Base-by-base conservation (phyloP, 1,139 yeast species). In the Yarrowia galli region DNA sequence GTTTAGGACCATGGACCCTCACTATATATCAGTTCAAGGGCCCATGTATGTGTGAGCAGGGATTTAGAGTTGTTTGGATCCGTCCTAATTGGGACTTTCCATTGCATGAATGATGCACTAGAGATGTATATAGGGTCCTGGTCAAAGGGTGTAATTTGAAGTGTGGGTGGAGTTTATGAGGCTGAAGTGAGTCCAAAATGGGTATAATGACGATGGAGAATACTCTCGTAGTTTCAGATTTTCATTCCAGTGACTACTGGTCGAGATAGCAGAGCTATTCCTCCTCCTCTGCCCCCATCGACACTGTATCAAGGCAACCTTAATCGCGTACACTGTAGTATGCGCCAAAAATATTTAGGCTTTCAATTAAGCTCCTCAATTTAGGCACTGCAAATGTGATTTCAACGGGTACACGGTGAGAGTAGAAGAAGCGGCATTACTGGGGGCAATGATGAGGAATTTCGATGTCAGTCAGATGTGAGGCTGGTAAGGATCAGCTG, bases 301-400 rank as follows among this genome's bases (percentile, higher is more conserved):
- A 49, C 56, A 51, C 56, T 51, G 56, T 51, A 51, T 15, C 56
- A n/a, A 12, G 53, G 23, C 42, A 51, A 51, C 42, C 42, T 2
- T 35, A 51, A 35, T 18, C 42, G 56, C 53, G 42, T 32, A 6
- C 56, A 51, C 56, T 51, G 56, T 51, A 51, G 35, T 51, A 51
- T 51, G 42, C 40, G 42, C 15, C 7, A 35, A 35, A 35, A 51
- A n/a, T 18, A 48, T n/a, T 48, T 48, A 8, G 23, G 35, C 36
- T 48, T 51, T 51, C 16, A 28, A 51, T 51, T 51, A 51, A 51
- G 42, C 56, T 51, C 42, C 35, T 51, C 56, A 51, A 51, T 51
- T 51, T 51, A 51, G 56, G 56, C 42, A 35, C 56, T 35, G 25
- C 42, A 23, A 32, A 28, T 18, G 22, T 25, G 54, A 28, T 9